A percentile compares a stretch with the other conserved stretches of the same genome.
Conservation (phyloP, 305 asterid species). For the Petunia hybrid region DNA sequence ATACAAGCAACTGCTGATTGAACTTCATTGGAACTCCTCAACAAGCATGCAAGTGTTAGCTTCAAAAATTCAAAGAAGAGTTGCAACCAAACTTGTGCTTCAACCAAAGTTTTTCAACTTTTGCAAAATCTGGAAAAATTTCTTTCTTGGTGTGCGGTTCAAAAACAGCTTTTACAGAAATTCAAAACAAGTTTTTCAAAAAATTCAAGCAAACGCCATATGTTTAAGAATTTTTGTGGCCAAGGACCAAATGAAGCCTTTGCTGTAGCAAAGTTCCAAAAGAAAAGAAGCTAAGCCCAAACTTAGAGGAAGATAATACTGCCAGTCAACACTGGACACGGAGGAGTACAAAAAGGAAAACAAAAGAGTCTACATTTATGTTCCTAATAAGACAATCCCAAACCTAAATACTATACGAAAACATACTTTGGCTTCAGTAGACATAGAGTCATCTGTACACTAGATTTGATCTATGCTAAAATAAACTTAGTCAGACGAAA, state of each 20-base stretch:
- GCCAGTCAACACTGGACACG: neutral
- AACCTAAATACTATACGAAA: conserved; percentile 18
- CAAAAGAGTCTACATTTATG: conserved; percentile 9
- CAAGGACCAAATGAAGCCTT: conserved; percentile 20
- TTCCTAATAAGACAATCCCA: neutral
- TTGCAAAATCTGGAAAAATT: conserved; percentile 16
- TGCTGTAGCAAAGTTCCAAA: conserved; percentile 16
- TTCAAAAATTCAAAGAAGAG: conserved; percentile 7
- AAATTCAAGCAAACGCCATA: conserved; percentile 23
- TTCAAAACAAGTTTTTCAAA: conserved; percentile 18
- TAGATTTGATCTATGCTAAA: conserved; percentile 7
- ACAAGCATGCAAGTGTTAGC: conserved; percentile 12
- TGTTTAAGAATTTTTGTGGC: neutral
- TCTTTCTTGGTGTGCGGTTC: neutral
- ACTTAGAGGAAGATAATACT: conserved; percentile 12
- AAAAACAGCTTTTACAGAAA: conserved; percentile 19
- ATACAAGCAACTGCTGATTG: neutral
- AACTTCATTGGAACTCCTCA: neutral
- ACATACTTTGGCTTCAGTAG: neutral
- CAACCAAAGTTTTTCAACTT: neutral
- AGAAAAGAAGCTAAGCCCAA: conserved; percentile 12
- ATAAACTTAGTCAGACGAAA: conserved; percentile 10
- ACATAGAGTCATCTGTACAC: conserved; percentile 6
- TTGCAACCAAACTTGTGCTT: conserved; percentile 8
- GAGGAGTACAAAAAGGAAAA: neutral